Base-by-base conservation (phyloP, 2,329 filamentous ascomycete genomes). In the Sphaceloma murrayae region DNA sequence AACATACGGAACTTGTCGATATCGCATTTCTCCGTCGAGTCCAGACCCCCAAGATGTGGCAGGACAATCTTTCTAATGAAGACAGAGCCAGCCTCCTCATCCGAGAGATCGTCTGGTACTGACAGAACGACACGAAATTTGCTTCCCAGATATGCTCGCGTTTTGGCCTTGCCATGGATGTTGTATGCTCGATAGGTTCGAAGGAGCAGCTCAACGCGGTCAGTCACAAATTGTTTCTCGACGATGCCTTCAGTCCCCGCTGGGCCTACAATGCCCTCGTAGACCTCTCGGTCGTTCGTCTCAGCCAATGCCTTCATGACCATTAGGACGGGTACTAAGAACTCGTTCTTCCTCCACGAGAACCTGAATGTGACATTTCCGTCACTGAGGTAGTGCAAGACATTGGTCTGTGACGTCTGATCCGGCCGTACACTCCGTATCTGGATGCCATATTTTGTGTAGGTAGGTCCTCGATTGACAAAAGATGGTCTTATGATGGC, bases 291-390 rank as follows among this genome's bases (percentile, higher is more conserved):
- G 59, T 98, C 91, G 60, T 94, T 98, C 11, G 91, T 98, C 62
- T 98, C 89, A 2, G 91, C 76, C 39, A 98, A 69, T 1, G 91
- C 89, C 68, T 96, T 98, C 52, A 98, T 67, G 24, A 98, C 79
- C 89, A 98, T 96, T 74, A 95, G 80, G 49, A 87, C 84, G 1
- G 91, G 91, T 2, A 98, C 76, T n/a, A 98, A 76, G 58, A 86
- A 98, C 64, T 98, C 91, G 54, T 87, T 86, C 67, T 98, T 98
- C 53, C 88, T 76, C 89, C 89, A 98, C 5, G 89, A 95, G 65
- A 98, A 98, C 46, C 91, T 77, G 66, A 98, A 94, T 0, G 86
- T 96, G 56, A 96, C 80, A 62, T 95, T 96, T 52, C 91, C 91
- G 61, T 98, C 91, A 55, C 75, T 86, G 46, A 98, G 75, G 63